Conservation (phyloP, 1,139 yeast species). For the Taphrina deformans region DNA sequence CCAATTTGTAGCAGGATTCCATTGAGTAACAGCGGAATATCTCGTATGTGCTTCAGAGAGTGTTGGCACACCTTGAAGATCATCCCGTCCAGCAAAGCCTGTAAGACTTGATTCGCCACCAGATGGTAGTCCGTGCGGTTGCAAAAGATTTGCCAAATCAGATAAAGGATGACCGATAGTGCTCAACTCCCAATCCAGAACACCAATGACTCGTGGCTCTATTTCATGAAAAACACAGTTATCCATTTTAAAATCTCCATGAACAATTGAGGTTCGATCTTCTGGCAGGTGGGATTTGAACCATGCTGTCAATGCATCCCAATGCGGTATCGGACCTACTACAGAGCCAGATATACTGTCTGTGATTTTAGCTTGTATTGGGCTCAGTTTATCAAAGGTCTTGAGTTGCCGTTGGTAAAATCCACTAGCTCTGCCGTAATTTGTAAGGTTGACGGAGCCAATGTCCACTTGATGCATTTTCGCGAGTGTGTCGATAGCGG, state of each 20-base stretch:
- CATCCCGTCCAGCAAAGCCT: constrained; percentile 33
- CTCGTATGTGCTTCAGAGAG: constrained; percentile 40
- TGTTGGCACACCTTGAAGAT: constrained; percentile 42
- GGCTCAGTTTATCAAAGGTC: constrained; percentile 54
- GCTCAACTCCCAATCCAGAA: constrained; percentile 69
- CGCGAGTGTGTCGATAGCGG: constrained; percentile 56
- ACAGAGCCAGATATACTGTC: constrained; percentile 44
- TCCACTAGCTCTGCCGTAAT: constrained; percentile 53
- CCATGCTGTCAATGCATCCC: constrained; percentile 52
- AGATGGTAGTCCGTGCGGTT: constrained; percentile 56
- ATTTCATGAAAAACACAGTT: constrained; percentile 59
- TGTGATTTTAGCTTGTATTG: constrained; percentile 50
- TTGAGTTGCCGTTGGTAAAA: constrained; percentile 57
- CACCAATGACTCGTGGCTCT: constrained; percentile 56
- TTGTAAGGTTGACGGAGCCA: constrained; percentile 48
- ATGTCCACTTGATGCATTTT: constrained; percentile 59
- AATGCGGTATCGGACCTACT: constrained; percentile 57
- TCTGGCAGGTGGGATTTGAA: constrained; percentile 56
- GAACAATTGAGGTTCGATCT: constrained; percentile 53
- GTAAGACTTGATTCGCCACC: constrained; percentile 22
- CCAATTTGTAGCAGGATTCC: constrained; percentile 51
- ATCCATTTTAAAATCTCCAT: constrained; percentile 70
- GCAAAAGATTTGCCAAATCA: constrained; percentile 62
- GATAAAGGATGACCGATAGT: constrained; percentile 68
- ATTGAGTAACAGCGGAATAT: constrained; percentile 42